Evolutionary conservation across 257 asterid genomes (phyloP), one percentile per base, ranked within the genome.

Genomic region (Hygrophila difformis): DNA sequence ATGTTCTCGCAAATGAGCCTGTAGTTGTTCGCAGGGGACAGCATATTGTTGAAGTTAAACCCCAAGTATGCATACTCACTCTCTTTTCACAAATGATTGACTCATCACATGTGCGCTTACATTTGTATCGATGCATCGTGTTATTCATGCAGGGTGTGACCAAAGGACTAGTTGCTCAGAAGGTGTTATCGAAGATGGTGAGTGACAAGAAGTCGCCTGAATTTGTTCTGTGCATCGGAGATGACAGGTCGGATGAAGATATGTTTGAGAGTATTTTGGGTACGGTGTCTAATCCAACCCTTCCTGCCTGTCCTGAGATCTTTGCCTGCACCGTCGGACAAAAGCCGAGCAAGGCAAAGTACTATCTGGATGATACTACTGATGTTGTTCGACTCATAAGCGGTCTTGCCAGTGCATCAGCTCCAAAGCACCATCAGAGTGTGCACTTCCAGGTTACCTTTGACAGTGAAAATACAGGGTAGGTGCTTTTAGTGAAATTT

Each of bases 41-140:
- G 37, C 81, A 75, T 41, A 78, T 82, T 18, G 83, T 82, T 15
- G 93, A 82, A 82, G 93, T 82, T 40, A 82, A 82, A 63, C 94
- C 94, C 10, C 94, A 78, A 58, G 94, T 76, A 82, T 21, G 0
- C 44, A 14, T 20, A 2, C 29, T 24, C 7, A 15, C 43, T 56
- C 42, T 26, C 39, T 35, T 18, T 38, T 39, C 35, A 31, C 22
- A 24, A 2, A 24, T 24, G 7, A 2, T 2, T 24, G 29, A 2
- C 29, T 24, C 29, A 24, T n/a, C 29, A 24, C 29, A 24, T 7
- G 7, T 24, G 29, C 29, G 7, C 29, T 2, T 24, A 7, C 29
- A 24, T 22, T 8, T 51, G 1, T 35, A 4, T 10, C 1, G 33
- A n/a, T 39, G 14, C 16, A n/a, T 5, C 14, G 6, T n/a, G 67